Evolutionary conservation across 2,329 filamentous ascomycete genomes (phyloP).

Genomic region (Graphilbum fragrans): DNA sequence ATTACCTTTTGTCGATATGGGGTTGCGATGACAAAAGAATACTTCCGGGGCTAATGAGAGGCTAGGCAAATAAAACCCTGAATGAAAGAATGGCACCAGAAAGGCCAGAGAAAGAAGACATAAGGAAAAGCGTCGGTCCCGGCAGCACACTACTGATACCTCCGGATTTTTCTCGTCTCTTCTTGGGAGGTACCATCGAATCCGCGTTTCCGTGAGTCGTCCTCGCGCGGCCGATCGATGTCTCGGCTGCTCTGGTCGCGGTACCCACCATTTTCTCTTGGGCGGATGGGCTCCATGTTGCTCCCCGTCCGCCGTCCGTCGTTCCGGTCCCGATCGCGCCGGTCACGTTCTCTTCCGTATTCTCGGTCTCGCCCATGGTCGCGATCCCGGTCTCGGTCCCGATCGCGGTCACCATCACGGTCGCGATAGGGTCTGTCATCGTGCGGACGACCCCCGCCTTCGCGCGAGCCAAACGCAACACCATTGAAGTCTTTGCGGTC

Average conservation of each 20-base stretch:
- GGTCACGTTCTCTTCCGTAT: conserved; percentile 29
- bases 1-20: too few relatives aligned
- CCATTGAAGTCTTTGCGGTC: conserved; percentile 29
- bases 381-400: conserved; percentile 13
- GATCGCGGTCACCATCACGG: conserved; percentile 30
- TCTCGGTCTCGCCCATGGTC: conserved; percentile 34
- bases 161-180: conserved; percentile 56
- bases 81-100: too few relatives aligned
- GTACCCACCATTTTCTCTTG: conserved; percentile 17
- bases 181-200: conserved; percentile 74
- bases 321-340: conserved; percentile 30
- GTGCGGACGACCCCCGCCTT: conserved; percentile 28
- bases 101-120: too few relatives aligned
- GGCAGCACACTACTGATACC: conserved; percentile 50
- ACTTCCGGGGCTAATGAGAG: too few relatives aligned
- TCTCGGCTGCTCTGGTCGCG: conserved; percentile 15
- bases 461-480: conserved; percentile 32
- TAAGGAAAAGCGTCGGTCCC: too few relatives aligned
- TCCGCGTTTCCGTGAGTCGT: conserved; percentile 52
- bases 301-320: conserved; percentile 23
- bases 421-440: conserved; percentile 38
- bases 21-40: too few relatives aligned
- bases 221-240: conserved; percentile 29
- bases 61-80: too few relatives aligned
- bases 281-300: conserved; percentile 16